These are phyloP conservation scores for Trichoderma gracile DNA, from an alignment of 2,329 filamentous ascomycete species.

Conservation along the genomic window DNA sequence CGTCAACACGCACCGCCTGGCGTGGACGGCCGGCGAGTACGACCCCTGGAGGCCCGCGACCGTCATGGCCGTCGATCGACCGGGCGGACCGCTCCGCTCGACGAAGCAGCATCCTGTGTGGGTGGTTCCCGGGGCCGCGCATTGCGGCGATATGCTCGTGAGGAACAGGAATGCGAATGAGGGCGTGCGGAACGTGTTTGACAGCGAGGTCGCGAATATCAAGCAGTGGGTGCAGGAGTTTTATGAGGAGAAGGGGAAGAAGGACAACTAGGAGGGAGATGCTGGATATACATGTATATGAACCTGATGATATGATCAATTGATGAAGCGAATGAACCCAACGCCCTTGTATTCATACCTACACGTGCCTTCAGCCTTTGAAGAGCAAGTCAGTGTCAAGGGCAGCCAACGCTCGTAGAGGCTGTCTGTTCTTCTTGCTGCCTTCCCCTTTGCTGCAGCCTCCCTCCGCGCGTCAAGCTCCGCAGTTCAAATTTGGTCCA, in stretches of 20 bases:
- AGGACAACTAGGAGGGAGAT: neutral
- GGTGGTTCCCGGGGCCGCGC: slow-evolving; percentile 54
- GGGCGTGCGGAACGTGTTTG: slow-evolving; percentile 31
- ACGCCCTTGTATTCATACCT: too few species aligned
- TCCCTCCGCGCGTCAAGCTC: too few species aligned
- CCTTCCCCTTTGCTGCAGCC: too few species aligned
- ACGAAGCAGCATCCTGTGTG: slow-evolving; percentile 51
- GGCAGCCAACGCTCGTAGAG: too few species aligned
- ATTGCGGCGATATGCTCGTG: slow-evolving; percentile 56
- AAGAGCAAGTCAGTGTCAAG: too few species aligned
- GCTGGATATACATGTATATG: too few species aligned
- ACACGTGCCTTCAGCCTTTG: too few species aligned
- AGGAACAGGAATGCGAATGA: slow-evolving; percentile 48
- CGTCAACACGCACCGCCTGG: slow-evolving; percentile 53
- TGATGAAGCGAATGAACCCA: too few species aligned
- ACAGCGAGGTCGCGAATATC: slow-evolving; percentile 50
- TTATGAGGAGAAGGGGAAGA: slow-evolving; percentile 32
- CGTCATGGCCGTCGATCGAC: slow-evolving; percentile 54
- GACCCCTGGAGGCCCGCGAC: slow-evolving; percentile 61
- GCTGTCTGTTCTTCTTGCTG: too few species aligned
- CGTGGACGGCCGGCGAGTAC: slow-evolving; percentile 60
- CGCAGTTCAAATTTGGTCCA: too few species aligned
- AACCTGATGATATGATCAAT: too few species aligned
- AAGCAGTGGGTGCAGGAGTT: slow-evolving; percentile 56
- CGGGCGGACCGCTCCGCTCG: slow-evolving; percentile 54